A percentile compares a stretch with the other conserved stretches of the same genome.
Evolutionary conservation across 2,329 filamentous ascomycete species (phyloP).

Genomic region (Sporothrix mexicana): DNA sequence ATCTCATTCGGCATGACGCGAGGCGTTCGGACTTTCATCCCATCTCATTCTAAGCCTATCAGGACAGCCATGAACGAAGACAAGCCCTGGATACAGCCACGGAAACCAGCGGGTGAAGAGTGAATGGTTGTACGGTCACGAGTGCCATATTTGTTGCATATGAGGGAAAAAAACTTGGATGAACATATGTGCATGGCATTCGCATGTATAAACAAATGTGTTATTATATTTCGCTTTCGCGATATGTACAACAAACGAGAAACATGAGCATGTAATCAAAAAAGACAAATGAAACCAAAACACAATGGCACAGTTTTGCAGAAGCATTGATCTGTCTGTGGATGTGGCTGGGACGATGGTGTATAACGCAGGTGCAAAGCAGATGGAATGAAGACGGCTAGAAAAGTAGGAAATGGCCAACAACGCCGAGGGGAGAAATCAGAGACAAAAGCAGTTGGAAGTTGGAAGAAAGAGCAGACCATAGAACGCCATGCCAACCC

Average conservation of each 20-base stretch:
- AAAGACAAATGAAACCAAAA: not conserved
- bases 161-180: not conserved
- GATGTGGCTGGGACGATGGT: not conserved
- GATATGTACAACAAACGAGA: conserved; percentile 30
- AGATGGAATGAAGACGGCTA: conserved; percentile 1
- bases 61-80: conserved; percentile 39
- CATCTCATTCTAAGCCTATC: not conserved
- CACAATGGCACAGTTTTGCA: not conserved
- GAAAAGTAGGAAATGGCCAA: not conserved
- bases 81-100: conserved; percentile 33
- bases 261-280: not conserved
- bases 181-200: not conserved
- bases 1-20: conserved; percentile 39
- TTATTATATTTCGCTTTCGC: not conserved
- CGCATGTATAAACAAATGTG: not conserved
- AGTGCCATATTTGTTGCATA: not conserved
- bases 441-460: not conserved
- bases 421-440: not conserved
- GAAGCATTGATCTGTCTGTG: not conserved
- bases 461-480: not conserved
- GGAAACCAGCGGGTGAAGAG: not conserved
- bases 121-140: not conserved
- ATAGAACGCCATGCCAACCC: conserved; percentile 6
- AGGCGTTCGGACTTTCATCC: too few relatives aligned
- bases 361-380: conserved; percentile 3